Percentiles rank a stretch among this genome's conserved stretches.
phyloP scores from a whole-genome alignment of 2,329 filamentous ascomycete genomes.

The Pyrenochaeta sp. region DNA sequence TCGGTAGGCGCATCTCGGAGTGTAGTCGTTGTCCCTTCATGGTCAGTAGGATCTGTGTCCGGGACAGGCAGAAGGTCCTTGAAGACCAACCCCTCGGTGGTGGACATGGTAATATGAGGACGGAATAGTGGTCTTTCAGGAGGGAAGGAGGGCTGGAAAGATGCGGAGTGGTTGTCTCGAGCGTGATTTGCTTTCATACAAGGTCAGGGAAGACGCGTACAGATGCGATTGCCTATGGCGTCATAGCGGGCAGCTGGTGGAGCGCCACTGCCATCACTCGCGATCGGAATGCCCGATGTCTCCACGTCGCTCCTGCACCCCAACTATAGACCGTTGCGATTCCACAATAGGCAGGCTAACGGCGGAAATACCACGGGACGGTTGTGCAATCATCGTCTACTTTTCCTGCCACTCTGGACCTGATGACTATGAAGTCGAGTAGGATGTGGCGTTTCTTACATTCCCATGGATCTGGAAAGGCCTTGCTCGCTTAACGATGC shows the following conservation, averaged over 20 bases:
- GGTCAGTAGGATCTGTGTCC: constrained; percentile 40
- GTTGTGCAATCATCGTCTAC: not conserved
- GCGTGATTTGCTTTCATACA: constrained; percentile 16
- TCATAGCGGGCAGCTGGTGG: constrained; percentile 24
- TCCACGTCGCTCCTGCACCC: not conserved
- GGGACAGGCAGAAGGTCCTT: constrained; percentile 49
- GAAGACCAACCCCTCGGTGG: constrained; percentile 42
- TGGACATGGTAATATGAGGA: constrained; percentile 34
- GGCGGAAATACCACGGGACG: not conserved
- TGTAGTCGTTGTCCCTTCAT: constrained; percentile 39
- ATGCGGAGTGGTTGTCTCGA: not conserved
- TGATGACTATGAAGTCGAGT: not conserved
- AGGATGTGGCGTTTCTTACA: constrained; percentile 4
- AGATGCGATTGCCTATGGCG: constrained; percentile 19
- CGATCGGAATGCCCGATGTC: constrained; percentile 6
- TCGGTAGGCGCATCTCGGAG: constrained; percentile 55
- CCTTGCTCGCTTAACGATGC: constrained; percentile 23
- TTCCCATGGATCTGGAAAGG: constrained; percentile 16
- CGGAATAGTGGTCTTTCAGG: not conserved
- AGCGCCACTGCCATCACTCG: constrained; percentile 10
- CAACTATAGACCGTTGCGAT: not conserved
- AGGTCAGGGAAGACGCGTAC: constrained; percentile 4
- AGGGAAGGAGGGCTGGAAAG: not conserved
- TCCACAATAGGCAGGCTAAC: not conserved
- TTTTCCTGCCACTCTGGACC: not conserved